Evolutionary conservation across 1,284 basidiomycete genomes (phyloP).

Genomic region (Pseudozyma sp.): DNA sequence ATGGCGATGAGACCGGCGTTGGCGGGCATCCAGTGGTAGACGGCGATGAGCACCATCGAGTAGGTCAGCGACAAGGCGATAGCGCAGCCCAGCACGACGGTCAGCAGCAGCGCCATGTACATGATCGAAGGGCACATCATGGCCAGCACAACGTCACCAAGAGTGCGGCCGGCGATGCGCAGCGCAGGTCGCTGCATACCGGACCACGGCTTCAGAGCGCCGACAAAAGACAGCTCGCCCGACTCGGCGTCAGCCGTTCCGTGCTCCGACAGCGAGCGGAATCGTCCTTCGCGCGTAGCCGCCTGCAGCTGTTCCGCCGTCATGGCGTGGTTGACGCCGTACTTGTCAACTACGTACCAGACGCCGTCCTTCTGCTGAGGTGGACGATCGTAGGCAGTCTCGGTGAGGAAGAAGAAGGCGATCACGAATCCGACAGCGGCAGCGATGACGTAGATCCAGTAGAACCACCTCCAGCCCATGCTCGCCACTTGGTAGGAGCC

Average conservation of each 20-base stretch:
- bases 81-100: conserved; percentile 1
- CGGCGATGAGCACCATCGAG: conserved; percentile 1
- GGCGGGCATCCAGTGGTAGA: conserved; percentile 8
- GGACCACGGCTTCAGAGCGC: conserved; percentile 7
- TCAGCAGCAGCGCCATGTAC: conserved; percentile 10
- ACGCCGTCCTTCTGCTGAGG: conserved; percentile 4
- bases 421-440: conserved; percentile 5
- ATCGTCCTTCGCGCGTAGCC: not conserved
- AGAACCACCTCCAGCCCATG: conserved; percentile 10
- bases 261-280: not conserved
- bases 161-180: conserved; percentile 4
- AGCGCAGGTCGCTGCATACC: conserved; percentile 1
- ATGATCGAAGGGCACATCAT: conserved; percentile 8
- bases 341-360: conserved; percentile 9
- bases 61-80: conserved; percentile 8
- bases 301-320: conserved; percentile 2
- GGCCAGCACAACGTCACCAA: conserved; percentile 3
- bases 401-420: conserved; percentile 10
- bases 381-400: conserved; percentile 7
- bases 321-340: conserved; percentile 5
- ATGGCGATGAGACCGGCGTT: conserved; percentile 6
- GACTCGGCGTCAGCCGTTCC: not conserved
- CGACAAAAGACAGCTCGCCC: not conserved
- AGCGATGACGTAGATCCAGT: conserved; percentile 10
- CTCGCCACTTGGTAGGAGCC: conserved; percentile 7